Base-by-base conservation (phyloP, 345 rosid genomes). In the Mangifera indica region DNA sequence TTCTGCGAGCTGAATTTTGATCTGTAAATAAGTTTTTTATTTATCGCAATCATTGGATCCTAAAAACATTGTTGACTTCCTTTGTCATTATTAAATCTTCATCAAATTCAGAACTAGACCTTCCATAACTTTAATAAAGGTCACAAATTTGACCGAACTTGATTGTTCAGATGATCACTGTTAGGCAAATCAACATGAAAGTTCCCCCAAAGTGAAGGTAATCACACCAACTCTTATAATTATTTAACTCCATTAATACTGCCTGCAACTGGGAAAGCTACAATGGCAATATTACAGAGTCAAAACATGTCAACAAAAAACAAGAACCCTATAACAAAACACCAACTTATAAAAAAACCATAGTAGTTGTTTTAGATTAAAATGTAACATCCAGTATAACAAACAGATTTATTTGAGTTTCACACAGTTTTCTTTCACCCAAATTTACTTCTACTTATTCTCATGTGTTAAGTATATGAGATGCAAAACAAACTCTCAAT, bases 311-410 rank as follows among this genome's bases (percentile, higher is more conserved):
- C 18, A 26, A 14, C 62, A 5, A 10, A 49, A 42, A 69, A 5
- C 40, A 56, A 34, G 53, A 69, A 54, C 63, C 22, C 20, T 52
- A 55, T 54, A 14, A 34, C 22, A 72, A 9, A 37, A 37, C 68
- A 18, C 42, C 17, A n/a, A 40, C 34, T 22, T 51, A 40, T 24
- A n/a, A 7, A 63, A 37, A 40, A n/a, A 40, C 6, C 18, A 3
- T 40, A 24, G 24, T 24, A 3, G 34, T 9, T 34, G 1, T 32
- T 32, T 32, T 32, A 25, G 18, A 70, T 58, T 18, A 14, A 45
- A n/a, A 1, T 45, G 17, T 44, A 13, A 56, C 56, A 13, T 22
- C 25, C 55, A 10, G 72, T 20, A 7, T 10, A 49, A 42, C 10
- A 54, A 67, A 21, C 17, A 53, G 15, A 32, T 32, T 29, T 29